Base-by-base conservation (phyloP, 345 rosid genomes). In the Ailanthus altissimus region DNA sequence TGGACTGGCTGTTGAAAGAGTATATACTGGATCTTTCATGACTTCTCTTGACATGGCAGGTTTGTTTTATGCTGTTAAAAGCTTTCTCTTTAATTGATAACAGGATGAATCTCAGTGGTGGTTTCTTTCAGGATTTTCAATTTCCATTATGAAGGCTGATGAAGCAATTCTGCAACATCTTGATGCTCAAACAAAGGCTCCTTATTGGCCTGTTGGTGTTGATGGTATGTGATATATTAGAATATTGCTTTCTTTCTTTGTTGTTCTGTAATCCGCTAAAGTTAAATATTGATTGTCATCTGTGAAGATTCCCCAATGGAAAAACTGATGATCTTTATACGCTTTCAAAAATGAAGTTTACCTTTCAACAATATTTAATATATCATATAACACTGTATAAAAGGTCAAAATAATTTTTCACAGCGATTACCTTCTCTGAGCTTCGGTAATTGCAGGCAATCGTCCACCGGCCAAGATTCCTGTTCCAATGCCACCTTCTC, bases 1-100 rank as follows among this genome's bases (percentile, higher is more conserved):
- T 81, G 99, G 98, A 75, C 86, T 96, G 72, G 99, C 98, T 63
- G 97, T 93, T 79, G 97, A 96, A 82, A 93, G 99, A 88, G 99
- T 96, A 72, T 96, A 96, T 67, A 90, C 99, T 23, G 97, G 99
- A 71, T 86, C 94, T 81, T 93, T 96, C 83, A 92, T 93, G 98
- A 92, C 99, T 76, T 96, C 99, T 67, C 97, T 93, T 78, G 98
- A 96, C 77, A 96, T 96, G 99, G 93, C 98, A 82, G 99, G 99
- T 96, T 86, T 80, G 85, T 70, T 80, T 71, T 77, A 32, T 42
- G 74, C 67, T 42, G 67, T 25, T 25, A 23, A 59, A 50, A 45
- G 20, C 5, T 40, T 32, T 40, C 47, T 51, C 28, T 18, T 73
- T 59, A 78, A 36, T 69, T 58, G 51, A 20, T 62, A 56, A 74